Base-by-base conservation (phyloP, 2,329 filamentous ascomycete genomes). In the Intubia oerlemansii region DNA sequence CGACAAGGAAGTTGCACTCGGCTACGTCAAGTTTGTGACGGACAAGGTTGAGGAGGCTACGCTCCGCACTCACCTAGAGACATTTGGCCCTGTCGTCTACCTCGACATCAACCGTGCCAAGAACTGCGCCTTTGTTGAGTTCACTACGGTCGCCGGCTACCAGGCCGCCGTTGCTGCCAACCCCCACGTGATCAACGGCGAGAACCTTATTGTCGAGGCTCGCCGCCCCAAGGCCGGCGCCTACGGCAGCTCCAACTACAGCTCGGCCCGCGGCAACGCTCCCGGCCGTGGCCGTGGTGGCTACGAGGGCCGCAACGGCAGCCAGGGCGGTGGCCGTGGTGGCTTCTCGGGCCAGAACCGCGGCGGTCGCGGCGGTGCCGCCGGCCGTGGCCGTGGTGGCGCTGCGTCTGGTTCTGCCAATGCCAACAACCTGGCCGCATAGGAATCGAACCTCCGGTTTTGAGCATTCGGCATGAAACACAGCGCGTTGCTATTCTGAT, bases 81-180 rank as follows among this genome's bases (percentile, higher is more conserved):
- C 71, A 41, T 82, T 73, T 40, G 75, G 79, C 38, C 65, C 74
- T 43, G 50, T 84, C 32, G 59, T 61, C 31, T 71, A 74, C 44
- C 80, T 84, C 38, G 78, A 82, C 32, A 66, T 85, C 42, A 82
- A 78, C 53, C 71, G 77, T 35, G 55, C 66, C 43, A 93, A 92
- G 85, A 93, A 88, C 62, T 93, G 82, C 45, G 88, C 88, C 16
- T 95, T 95, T 46, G 80, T 93, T 34, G 88, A 98, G 50, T 98
- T 88, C 52, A 76, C 72, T 45, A 77, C 74, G 26, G 48, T 68
- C 14, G 70, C 82, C 31, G 81, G 70, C 26, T 93, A 91, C 54
- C 66, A 80, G 49, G 75, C 78, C 36, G 88, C 88, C 24, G 62
- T 80, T 21, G 66, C 66, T 35, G 76, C 74, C 41, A 95, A 90